Base-by-base conservation (phyloP, 768 basidiomycete genomes). In the Agrocybe chaxingu region DNA sequence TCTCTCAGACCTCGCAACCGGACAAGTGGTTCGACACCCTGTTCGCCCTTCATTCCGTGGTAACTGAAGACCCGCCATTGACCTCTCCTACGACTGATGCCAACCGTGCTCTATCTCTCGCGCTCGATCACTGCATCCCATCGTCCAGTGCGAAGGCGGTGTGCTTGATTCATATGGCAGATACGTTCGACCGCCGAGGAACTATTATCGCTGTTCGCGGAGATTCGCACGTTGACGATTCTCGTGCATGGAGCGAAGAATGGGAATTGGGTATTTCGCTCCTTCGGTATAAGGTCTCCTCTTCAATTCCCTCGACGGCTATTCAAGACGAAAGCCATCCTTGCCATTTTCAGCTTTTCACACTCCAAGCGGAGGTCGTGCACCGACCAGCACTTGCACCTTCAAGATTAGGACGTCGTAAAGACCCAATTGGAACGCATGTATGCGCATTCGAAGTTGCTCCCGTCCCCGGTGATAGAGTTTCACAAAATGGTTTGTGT, bases 361-460 rank as follows among this genome's bases (percentile, higher is more conserved):
- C 5, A 11, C 34, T 47, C 18, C 7, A 30, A 19, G 51, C 42
- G 9, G 40, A 41, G 31, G 29, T 34, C 7, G 45, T 43, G 10
- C 38, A 50, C 31, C 48, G 48, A 11, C 19, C 34, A 40, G 18
- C 38, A 31, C 37, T 4, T 6, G 36, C 48, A 31, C 30, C 11
- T n/a, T 29, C 19, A 36, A 36, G 24, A 45, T 31, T 40, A 13
- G 33, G 29, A 10, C 19, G 12, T 8, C 10, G 24, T 3, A 24
- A 24, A 24, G 48, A 43, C 3, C 35, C 50, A n/a, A 16, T 40
- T 8, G 50, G 37, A 12, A 18, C 29, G 10, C 54, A 55, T 36
- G 40, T 10, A 1, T 55, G 54, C 39, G 19, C 45, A 9, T 55
- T 55, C 30, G 35, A 45, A 32, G 43, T 47, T 7, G 19, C 10